phyloP scores from a whole-genome alignment of 345 rosid species.

The Boechera divaricarpa region DNA sequence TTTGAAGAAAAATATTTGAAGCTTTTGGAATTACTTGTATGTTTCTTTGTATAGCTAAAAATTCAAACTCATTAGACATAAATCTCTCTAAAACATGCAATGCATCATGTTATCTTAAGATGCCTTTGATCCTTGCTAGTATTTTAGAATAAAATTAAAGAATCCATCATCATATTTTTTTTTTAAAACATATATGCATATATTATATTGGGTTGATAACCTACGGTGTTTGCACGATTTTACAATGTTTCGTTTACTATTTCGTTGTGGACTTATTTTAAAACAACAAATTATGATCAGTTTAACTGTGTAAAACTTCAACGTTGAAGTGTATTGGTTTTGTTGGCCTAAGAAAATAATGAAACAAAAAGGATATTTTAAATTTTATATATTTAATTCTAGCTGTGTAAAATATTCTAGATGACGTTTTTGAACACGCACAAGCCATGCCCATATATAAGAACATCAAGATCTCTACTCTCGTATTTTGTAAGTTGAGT shows the following conservation, averaged over 20 bases:
- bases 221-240: conserved; percentile 26
- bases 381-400: too few species aligned
- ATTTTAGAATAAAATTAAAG: not conserved
- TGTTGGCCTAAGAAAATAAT: too few species aligned
- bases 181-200: not conserved
- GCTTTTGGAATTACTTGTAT: too few species aligned
- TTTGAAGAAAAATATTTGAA: too few species aligned
- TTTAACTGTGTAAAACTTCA: too few species aligned
- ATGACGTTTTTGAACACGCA: not conserved
- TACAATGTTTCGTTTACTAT: not conserved
- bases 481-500: not conserved
- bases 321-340: not conserved
- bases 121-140: not conserved
- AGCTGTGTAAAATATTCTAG: not conserved
- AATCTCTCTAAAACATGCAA: too few species aligned
- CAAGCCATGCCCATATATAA: conserved; percentile 6
- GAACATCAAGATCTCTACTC: not conserved
- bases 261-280: not conserved
- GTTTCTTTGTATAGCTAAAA: too few species aligned
- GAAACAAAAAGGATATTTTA: too few species aligned
- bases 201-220: not conserved
- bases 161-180: not conserved
- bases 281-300: not conserved
- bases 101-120: not conserved
- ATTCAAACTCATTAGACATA: too few species aligned